phyloP scores from a whole-genome alignment of 345 rosid species.

The Citrus sinensis region DVS_A1.0 CM039166.1:21084001-21084500 shows the following conservation, averaged over 20 bases:
- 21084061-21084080: neutral
- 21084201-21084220: neutral
- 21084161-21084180: neutral
- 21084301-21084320: too few relatives aligned
- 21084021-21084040: neutral
- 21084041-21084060: neutral
- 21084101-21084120: neutral
- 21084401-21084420: neutral
- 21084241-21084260: neutral
- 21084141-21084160: neutral
- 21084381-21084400: too few relatives aligned
- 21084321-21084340: too few relatives aligned
- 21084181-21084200: neutral
- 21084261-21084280: too few relatives aligned
- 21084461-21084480: neutral
- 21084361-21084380: neutral
- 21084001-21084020: neutral
- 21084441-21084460: neutral
- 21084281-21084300: too few relatives aligned
- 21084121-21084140: neutral
- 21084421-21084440: neutral
- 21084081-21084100: neutral
- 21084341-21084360: neutral
- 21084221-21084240: neutral
- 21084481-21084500: too few relatives aligned